Base-by-base conservation (phyloP, 164 flowering plant genomes). In the Berberis thunbergii region DNA sequence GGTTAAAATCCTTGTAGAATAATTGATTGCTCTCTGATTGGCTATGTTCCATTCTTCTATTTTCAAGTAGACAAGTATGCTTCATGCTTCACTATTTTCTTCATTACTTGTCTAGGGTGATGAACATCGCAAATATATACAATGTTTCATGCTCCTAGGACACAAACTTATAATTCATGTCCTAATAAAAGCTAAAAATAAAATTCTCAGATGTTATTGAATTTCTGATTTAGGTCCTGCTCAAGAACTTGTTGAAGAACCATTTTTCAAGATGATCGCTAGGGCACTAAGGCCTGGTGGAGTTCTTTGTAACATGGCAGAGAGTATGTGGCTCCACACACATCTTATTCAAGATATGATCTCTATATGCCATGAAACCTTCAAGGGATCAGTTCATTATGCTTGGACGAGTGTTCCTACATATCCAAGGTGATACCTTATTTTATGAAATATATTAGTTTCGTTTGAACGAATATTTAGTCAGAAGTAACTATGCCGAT, bases 291-390 rank as follows among this genome's bases (percentile, higher is more conserved):
- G 87, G 78, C 96, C 97, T 41, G 99, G 99, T 59, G 99, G 99
- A 67, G 97, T 95, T 38, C 89, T 91, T 57, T 91, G 97, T 75
- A 91, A 76, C 78, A 88, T 87, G 97, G 96, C 94, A 1, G 99
- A 95, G 59, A 91, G 99, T 62, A 85, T 95, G 97, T 95, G 99
- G 99, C 97, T 95, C 26, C 97, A 91, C 64, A 95, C 96, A n/a
- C 97, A 95, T 80, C 91, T 95, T 59, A 95, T 95, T 67, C 75
- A 87, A 60, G 96, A 88, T 64, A 88, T 88, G 87, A 64, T 91
- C 49, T 78, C 88, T 49, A 73, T 81, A 70, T 95, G 99, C 68
- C 90, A 79, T 42, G 82, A 84, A 74, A 81, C 79, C 53, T 91
- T 95, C 67, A 91, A 85, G 67, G 97, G 96, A 49, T 91, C 96